A percentile compares a stretch with the other conserved stretches of the same genome.
Evolutionary conservation across 768 basidiomycete species (phyloP).

Genomic region (Podaxis sp.): DNA sequence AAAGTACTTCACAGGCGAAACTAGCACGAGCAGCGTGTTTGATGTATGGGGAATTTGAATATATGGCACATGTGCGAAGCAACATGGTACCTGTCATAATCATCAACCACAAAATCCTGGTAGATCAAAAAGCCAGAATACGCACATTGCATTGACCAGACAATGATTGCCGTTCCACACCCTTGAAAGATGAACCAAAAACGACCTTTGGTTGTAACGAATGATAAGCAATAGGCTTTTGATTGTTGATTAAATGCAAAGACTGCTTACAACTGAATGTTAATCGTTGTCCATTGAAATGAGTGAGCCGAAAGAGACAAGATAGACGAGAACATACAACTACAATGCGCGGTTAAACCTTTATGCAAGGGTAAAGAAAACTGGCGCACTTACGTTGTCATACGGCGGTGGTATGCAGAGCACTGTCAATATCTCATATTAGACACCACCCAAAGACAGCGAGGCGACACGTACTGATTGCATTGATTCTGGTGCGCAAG

Average conservation of each 20-base stretch:
- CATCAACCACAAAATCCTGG: neutral
- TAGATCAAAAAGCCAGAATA: neutral
- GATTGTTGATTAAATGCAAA: neutral
- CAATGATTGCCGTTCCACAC: conserved; percentile 20
- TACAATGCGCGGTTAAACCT: neutral
- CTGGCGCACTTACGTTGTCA: neutral
- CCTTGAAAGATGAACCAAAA: conserved; percentile 21
- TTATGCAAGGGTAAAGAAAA: neutral
- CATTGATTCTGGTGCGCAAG: neutral
- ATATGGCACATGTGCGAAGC: conserved; percentile 26
- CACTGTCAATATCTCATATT: neutral
- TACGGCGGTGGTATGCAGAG: neutral
- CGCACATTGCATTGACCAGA: conserved; percentile 28
- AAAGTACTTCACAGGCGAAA: conserved; percentile 18
- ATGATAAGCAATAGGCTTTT: neutral
- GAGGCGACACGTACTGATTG: neutral
- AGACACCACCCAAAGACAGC: neutral
- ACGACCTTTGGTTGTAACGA: conserved; percentile 15
- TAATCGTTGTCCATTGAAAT: neutral
- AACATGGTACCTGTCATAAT: conserved; percentile 21
- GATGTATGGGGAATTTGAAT: conserved; percentile 15
- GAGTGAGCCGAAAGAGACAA: neutral
- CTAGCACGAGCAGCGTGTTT: conserved; percentile 11
- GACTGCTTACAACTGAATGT: neutral
- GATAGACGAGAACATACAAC: neutral